Evolutionary conservation across 768 basidiomycete species (phyloP), one percentile per base, ranked within the genome.

Genomic region (Xerocomus brunneocitrinus): DNA sequence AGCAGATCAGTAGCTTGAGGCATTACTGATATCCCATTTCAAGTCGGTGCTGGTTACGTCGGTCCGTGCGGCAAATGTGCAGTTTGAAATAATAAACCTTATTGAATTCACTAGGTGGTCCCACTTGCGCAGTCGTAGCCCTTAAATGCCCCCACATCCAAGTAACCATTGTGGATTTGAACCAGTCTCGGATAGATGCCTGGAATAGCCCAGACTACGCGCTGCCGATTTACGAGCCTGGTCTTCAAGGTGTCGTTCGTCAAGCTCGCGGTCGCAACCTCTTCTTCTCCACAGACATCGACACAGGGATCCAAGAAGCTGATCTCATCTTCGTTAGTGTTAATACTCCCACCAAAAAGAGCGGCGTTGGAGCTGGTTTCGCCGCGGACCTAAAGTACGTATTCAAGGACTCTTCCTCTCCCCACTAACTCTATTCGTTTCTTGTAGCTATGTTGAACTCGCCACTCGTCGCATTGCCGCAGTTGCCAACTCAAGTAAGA

Each of bases 261-360:
- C 69, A 81, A 62, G 85, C 90, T 36, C 85, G 97, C 44, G 95
- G 93, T 28, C 86, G 86, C 72, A 99, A 99, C 74, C 84, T 99
- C 58, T 97, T 97, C 76, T 98, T 99, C 80, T 89, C 88, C 39
- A 95, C 93, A 44, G 85, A 98, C 59, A 91, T 98, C 58, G 91
- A 97, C 71, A 85, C 86, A 69, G 93, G 79, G 55, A 97, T 99
- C 67, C 80, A 76, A 58, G 95, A 95, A 73, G 95, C 97, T 32
- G 94, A 99, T 68, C 84, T 98, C 59, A 95, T 98, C 74, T 98
- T 98, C 69, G 95, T 98, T 67, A 91, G 88, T 53, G 95, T 98
- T 64, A 98, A 98, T 76, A 98, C 97, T 8, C 97, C 97, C 19
- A 99, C 97, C 50, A 99, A 99, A 81, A 98, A 97, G 81, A 82